Conservation (phyloP, 1,139 yeast genomes). For the Tardiomyces blankii region DNA sequence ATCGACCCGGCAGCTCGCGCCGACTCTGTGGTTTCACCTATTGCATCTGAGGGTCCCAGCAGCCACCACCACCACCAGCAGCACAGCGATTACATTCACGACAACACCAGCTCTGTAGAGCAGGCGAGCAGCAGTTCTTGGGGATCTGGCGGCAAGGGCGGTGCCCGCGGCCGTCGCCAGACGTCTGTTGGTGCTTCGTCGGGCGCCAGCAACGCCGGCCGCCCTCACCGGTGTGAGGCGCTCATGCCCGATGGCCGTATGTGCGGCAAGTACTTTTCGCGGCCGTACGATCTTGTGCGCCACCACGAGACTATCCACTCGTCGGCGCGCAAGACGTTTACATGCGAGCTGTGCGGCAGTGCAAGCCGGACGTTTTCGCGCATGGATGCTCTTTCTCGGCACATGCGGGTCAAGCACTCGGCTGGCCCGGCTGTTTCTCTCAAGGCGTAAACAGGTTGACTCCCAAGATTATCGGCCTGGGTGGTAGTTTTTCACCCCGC, state of each 20-base stretch:
- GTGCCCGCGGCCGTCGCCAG: background rate
- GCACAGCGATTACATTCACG: too few species aligned
- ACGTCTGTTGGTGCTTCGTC: background rate
- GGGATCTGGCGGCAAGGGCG: background rate
- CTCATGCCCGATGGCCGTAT: constrained; percentile 49
- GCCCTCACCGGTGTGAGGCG: constrained; percentile 47
- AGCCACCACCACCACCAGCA: too few species aligned
- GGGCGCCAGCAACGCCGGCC: constrained; percentile 12
- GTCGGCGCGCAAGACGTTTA: constrained; percentile 70
- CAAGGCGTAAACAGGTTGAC: background rate
- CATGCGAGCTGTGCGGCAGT: constrained; percentile 72
- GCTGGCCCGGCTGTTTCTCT: background rate
- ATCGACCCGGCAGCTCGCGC: background rate
- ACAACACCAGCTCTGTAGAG: too few species aligned
- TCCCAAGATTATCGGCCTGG: too few species aligned
- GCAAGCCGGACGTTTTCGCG: constrained; percentile 81
- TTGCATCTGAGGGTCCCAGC: too few species aligned
- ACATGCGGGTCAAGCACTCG: constrained; percentile 74
- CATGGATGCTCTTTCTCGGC: constrained; percentile 90
- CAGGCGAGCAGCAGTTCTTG: background rate
- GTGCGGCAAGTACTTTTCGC: constrained; percentile 76
- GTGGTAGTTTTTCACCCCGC: too few species aligned
- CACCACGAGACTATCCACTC: constrained; percentile 97
- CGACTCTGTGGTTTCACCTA: background rate
- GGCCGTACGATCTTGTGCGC: constrained; percentile 88